These are phyloP conservation scores for Lipomyces kockii DNA, from an alignment of 805 yeast species.

Conservation along the genomic window DNA sequence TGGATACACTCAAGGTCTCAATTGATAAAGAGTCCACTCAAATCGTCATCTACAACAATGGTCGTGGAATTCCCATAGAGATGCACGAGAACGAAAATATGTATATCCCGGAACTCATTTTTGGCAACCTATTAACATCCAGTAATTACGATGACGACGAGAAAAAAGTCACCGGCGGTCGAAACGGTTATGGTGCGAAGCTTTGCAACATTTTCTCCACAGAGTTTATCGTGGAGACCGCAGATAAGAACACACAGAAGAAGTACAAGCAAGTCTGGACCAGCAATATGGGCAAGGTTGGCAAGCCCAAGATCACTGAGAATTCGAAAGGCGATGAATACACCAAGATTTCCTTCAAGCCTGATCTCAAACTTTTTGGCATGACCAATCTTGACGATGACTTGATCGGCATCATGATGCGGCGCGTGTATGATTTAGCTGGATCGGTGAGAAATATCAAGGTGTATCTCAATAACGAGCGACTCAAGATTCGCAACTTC, in stretches of 20 bases:
- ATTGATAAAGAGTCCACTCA: conserved; percentile 75
- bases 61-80: conserved; percentile 93
- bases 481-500: conserved; percentile 72
- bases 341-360: conserved; percentile 85
- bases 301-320: conserved; percentile 72
- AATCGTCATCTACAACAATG: conserved; percentile 87
- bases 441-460: conserved; percentile 87
- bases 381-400: conserved; percentile 88
- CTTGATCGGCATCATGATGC: conserved; percentile 76
- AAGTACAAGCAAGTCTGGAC: conserved; percentile 84
- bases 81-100: conserved; percentile 88
- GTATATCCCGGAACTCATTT: conserved; percentile 93
- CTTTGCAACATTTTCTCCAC: conserved; percentile 94
- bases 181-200: conserved; percentile 98
- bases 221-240: conserved; percentile 84
- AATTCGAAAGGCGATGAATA: conserved; percentile 65
- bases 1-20: conserved; percentile 84
- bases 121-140: conserved; percentile 92
- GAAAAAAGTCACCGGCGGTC: conserved; percentile 96
- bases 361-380: conserved; percentile 81
- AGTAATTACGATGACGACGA: conserved; percentile 95
- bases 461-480: conserved; percentile 76
- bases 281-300: conserved; percentile 78
- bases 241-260: conserved; percentile 67
- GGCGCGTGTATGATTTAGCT: conserved; percentile 94